Base-by-base conservation (phyloP, 179 eudicot genomes). In the Pouteria campechiana region DNA sequence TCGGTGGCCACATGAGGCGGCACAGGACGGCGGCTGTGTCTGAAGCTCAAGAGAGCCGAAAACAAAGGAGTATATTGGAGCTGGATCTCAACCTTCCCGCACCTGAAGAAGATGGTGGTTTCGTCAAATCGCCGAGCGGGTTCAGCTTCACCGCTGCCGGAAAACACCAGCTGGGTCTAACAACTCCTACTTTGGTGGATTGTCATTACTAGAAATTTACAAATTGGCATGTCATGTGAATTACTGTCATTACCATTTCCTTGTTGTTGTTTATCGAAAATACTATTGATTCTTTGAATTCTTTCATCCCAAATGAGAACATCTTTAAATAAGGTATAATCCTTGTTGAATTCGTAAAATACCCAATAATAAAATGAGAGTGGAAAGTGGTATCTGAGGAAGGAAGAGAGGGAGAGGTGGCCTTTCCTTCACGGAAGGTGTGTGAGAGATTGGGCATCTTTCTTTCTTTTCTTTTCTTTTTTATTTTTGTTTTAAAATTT, bases 1-100 rank as follows among this genome's bases (percentile, higher is more conserved):
- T 74, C 1, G 81, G 81, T 0, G 81, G 81, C 8, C 81, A 74
- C 60, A 74, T 74, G 81, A 48, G 81, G 58, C 47, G 81, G 21
- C 81, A 75, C 46, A 42, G 81, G 41, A 37, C 70, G 24, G n/a
- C 46, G 5, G n/a, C 45, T 10, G 5, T 29, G 11, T 34, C 32
- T 1, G 32, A 11, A 31, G 12, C 10, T 8, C 47, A 40, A 17
- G 60, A 48, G 24, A 37, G 2, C 16, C 64, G 69, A 52, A 69
- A 33, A 48, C 34, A 60, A 18, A 50, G 53, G 17, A 54, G 15
- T 10, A 6, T 57, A 0, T 20, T 61, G 16, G 34, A 57, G 0
- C 59, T 73, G 5, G 79, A 73, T 44, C 69, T 73, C 1, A 73
- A 73, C 41, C 67, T 65, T 41, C 74, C 74, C n/a, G n/a, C n/a